Base-by-base conservation (phyloP, 2,329 filamentous ascomycete species). In the Lithohypha guttulata region DNA sequence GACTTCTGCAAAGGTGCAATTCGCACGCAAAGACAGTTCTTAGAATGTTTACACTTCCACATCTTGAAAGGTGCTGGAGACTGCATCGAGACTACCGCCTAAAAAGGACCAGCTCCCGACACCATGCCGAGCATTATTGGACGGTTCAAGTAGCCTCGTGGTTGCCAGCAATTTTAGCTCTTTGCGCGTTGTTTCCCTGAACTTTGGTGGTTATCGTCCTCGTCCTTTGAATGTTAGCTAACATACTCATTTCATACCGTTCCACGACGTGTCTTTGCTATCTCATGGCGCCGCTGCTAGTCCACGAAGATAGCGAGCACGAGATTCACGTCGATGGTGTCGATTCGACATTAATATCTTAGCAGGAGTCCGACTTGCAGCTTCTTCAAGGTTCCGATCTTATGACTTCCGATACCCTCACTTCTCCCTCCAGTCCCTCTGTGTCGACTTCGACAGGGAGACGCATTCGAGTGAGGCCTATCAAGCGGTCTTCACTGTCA, bases 361-460 rank as follows among this genome's bases (percentile, higher is more conserved):
- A 34, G n/a, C 20, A 15, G 38, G 32, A 14, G 17, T 30, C 30
- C 23, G 11, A 28, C 8, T 18, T 17, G 26, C 31, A 31, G 18
- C 30, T 42, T 21, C 30, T 42, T 32, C 23, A 29, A 18, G 36
- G 39, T 42, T 42, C 4, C n/a, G 26, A 11, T 40, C 48, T 51
- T 44, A 51, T 51, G 49, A 50, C 39, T 49, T 36, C 43, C 42
- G 45, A 47, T 28, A 39, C 43, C 42, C 30, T 45, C 43, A 41
- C 19, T 20, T 42, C 38, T 36, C 29, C 37, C n/a, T 13, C 28
- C 17, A 40, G 37, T 40, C 37, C 37, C 26, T 26, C 22, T 26
- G 20, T 22, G 14, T 9, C 37, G 17, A 39, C 23, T 8, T 29
- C 23, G 14, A 37, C 34, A 21, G 34, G 34, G 7, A 17, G 35